Evolutionary conservation across 1,139 yeast species (phyloP).

Genomic region (Williopsis jadinii): DNA sequence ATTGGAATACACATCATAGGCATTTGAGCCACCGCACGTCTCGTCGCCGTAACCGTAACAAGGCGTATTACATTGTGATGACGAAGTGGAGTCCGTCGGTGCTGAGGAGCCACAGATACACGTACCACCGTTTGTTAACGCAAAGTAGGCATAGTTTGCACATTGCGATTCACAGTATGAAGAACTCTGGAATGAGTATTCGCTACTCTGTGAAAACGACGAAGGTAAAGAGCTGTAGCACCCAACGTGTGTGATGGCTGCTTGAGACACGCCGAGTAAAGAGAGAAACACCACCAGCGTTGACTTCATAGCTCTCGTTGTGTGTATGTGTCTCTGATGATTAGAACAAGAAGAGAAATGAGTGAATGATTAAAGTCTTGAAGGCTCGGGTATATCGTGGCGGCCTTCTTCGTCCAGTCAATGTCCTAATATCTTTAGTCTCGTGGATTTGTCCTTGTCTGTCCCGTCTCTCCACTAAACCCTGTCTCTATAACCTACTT

Average conservation of each 20-base stretch:
- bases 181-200: conserved; percentile 42
- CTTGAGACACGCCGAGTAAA: not conserved
- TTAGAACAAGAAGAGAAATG: too few species aligned
- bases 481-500: too few species aligned
- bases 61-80: conserved; percentile 31
- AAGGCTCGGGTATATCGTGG: too few species aligned
- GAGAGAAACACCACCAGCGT: not conserved
- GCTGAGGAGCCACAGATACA: conserved; percentile 60
- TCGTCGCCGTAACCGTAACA: conserved; percentile 49
- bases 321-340: not conserved
- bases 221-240: conserved; percentile 30
- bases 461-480: too few species aligned
- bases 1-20: conserved; percentile 34
- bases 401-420: too few species aligned
- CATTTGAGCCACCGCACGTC: conserved; percentile 49
- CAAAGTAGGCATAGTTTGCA: conserved; percentile 47
- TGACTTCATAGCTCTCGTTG: not conserved
- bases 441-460: too few species aligned
- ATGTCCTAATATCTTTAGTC: too few species aligned
- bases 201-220: conserved; percentile 29
- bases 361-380: too few species aligned
- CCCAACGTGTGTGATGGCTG: conserved; percentile 18
- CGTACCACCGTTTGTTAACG: conserved; percentile 44
- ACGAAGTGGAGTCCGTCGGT: conserved; percentile 36
- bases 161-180: conserved; percentile 43